A percentile compares a stretch with the other conserved stretches of the same genome.
Conservation (phyloP, 768 basidiomycete species). For the Boletellus emodensis region DNA sequence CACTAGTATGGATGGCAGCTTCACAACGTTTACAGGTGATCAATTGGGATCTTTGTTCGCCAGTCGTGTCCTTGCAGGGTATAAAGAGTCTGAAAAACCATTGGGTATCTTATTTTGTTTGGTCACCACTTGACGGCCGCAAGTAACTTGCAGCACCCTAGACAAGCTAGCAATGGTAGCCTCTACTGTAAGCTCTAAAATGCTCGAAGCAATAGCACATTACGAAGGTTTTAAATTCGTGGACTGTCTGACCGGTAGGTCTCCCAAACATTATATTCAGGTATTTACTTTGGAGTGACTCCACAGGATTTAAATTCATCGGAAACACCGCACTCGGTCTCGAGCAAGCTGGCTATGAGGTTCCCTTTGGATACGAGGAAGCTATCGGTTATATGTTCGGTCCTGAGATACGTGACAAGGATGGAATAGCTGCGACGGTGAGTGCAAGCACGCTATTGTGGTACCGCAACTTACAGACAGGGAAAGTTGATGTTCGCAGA, state of each 20-base stretch:
- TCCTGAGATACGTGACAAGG: slow-evolving; percentile 75
- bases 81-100: slow-evolving; percentile 44
- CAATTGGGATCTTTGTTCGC: slow-evolving; percentile 68
- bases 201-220: slow-evolving; percentile 74
- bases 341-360: slow-evolving; percentile 61
- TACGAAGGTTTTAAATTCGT: slow-evolving; percentile 78
- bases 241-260: slow-evolving; percentile 77
- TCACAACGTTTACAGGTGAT: slow-evolving; percentile 79
- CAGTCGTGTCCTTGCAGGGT: slow-evolving; percentile 39
- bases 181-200: slow-evolving; percentile 88
- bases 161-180: slow-evolving; percentile 80
- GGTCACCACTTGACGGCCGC: slow-evolving; percentile 34
- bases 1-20: slow-evolving; percentile 41
- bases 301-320: slow-evolving; percentile 81
- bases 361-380: slow-evolving; percentile 86
- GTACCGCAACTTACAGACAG: neutral
- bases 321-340: slow-evolving; percentile 76
- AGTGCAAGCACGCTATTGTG: neutral
- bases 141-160: slow-evolving; percentile 35
- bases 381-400: slow-evolving; percentile 93
- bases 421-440: slow-evolving; percentile 81
- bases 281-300: slow-evolving; percentile 1
- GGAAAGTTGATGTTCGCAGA: slow-evolving; percentile 64
- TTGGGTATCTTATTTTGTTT: slow-evolving; percentile 31
- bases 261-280: neutral